These are phyloP conservation scores for Talaromyces borbonicus DNA, from an alignment of 495 filamentous ascomycete species.

Conservation along the genomic window DNA sequence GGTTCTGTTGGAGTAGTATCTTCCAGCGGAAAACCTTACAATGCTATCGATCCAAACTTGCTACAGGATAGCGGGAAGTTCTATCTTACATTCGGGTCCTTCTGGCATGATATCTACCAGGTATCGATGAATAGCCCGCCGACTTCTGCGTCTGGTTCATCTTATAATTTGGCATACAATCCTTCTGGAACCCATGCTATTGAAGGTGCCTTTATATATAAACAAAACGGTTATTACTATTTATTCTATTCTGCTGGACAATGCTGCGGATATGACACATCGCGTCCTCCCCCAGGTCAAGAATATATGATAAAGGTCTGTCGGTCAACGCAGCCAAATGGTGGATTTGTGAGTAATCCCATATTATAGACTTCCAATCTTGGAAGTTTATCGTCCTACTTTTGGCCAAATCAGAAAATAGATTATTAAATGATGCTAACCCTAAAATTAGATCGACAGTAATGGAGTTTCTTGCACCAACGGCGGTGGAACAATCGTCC, in stretches of 20 bases:
- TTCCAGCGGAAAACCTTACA: constrained; percentile 43
- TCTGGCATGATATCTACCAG: constrained; percentile 63
- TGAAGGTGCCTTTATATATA: constrained; percentile 53
- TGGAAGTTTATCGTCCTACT: neutral
- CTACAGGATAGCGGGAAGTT: constrained; percentile 38
- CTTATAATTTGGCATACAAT: constrained; percentile 46
- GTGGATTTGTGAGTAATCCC: constrained; percentile 43
- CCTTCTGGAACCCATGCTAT: constrained; percentile 39
- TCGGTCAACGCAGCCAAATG: constrained; percentile 44
- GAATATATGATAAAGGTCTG: constrained; percentile 69
- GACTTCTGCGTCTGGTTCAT: constrained; percentile 24
- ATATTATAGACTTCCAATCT: no score
- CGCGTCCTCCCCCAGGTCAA: constrained; percentile 41
- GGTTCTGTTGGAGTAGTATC: constrained; percentile 42
- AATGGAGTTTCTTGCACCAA: constrained; percentile 44
- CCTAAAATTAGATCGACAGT: constrained; percentile 44
- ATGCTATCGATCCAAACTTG: constrained; percentile 64
- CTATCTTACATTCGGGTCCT: constrained; percentile 59
- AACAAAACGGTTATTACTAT: constrained; percentile 52
- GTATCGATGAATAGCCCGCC: constrained; percentile 43
- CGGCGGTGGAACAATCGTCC: constrained; percentile 56
- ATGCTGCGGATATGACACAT: constrained; percentile 53
- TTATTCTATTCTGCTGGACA: constrained; percentile 58
- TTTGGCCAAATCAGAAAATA: neutral
- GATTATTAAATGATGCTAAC: neutral